Conservation (phyloP, 2,329 filamentous ascomycete species). For the Penicillium glabrum region DNA sequence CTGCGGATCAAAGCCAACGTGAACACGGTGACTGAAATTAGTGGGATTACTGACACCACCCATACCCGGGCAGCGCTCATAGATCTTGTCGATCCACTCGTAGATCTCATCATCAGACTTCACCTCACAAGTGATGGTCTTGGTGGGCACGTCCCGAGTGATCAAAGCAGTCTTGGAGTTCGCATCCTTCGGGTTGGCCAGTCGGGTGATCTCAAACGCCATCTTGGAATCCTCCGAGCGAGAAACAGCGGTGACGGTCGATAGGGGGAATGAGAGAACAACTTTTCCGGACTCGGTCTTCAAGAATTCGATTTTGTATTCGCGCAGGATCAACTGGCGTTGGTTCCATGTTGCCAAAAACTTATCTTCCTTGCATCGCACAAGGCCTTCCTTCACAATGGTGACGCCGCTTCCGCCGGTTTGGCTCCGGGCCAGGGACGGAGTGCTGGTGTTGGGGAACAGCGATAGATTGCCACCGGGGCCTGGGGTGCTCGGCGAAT, state of each 20-base stretch:
- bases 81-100: conserved; percentile 98
- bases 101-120: conserved; percentile 97
- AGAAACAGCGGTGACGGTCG: conserved; percentile 85
- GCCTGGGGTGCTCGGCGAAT: conserved; percentile 60
- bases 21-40: conserved; percentile 95
- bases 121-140: conserved; percentile 86
- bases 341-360: conserved; percentile 82
- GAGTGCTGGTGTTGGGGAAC: conserved; percentile 69
- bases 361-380: conserved; percentile 74
- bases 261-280: conserved; percentile 78
- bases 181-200: conserved; percentile 59
- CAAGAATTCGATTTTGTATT: conserved; percentile 91
- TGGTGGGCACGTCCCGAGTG: conserved; percentile 76
- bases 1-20: conserved; percentile 94
- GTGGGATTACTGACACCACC: conserved; percentile 97
- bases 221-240: conserved; percentile 88
- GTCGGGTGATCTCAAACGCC: conserved; percentile 89
- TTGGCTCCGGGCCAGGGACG: conserved; percentile 64
- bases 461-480: conserved; percentile 53
- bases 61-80: conserved; percentile 94
- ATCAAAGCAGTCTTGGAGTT: conserved; percentile 67
- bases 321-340: conserved; percentile 86
- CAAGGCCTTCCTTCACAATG: conserved; percentile 66
- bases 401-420: conserved; percentile 66
- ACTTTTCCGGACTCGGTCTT: conserved; percentile 88